Evolutionary conservation across 169 alveolate species (phyloP).

Genomic region (Eimeria maxima): DNA sequence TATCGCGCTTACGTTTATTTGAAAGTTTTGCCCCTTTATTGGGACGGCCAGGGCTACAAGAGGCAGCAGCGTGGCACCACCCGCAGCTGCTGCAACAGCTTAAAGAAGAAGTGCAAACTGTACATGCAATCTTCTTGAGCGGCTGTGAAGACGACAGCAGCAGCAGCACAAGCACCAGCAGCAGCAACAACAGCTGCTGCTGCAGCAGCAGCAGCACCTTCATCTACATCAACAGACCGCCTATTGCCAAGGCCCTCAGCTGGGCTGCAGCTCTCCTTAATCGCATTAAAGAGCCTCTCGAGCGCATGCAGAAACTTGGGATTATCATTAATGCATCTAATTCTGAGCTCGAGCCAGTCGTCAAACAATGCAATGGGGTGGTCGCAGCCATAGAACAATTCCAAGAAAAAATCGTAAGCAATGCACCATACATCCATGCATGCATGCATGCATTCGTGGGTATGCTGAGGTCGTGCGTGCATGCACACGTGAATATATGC

Average conservation of each 20-base stretch:
- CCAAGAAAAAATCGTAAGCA: constrained; percentile 87
- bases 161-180: constrained; percentile 21
- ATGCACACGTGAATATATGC: neutral
- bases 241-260: constrained; percentile 96
- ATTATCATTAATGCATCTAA: constrained; percentile 92
- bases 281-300: constrained; percentile 95
- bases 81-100: constrained; percentile 92
- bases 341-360: constrained; percentile 95
- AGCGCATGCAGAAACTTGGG: constrained; percentile 90
- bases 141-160: constrained; percentile 83
- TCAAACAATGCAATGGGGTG: constrained; percentile 91
- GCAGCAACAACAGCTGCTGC: constrained; percentile 85
- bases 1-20: constrained; percentile 93
- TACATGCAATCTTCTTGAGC: constrained; percentile 91
- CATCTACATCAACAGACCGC: constrained; percentile 95
- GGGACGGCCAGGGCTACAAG: constrained; percentile 95
- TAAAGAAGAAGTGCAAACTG: constrained; percentile 92
- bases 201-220: constrained; percentile 89
- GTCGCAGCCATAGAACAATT: constrained; percentile 92
- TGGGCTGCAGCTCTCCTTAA: constrained; percentile 95
- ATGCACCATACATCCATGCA: neutral
- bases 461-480: neutral
- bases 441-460: constrained; percentile 31
- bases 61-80: constrained; percentile 96
- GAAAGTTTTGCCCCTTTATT: constrained; percentile 92